These are phyloP conservation scores for Tolypocladium endophyticum DNA, from an alignment of 2,329 filamentous ascomycete species.

Conservation along the genomic window DNA sequence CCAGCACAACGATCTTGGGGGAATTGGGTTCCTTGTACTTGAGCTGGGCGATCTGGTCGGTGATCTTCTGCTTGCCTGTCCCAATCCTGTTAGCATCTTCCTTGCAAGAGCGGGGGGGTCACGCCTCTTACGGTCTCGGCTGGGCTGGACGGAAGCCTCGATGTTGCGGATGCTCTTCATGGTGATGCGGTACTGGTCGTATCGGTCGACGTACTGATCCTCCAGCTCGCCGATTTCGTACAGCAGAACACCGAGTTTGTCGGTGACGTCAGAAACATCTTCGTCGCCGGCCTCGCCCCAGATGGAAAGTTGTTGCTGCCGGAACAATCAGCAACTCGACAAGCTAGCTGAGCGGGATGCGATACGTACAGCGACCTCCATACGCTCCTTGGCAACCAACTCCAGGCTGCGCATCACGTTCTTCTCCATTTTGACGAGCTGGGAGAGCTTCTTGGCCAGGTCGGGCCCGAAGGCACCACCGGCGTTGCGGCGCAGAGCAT, in stretches of 20 bases:
- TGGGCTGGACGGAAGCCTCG: slow-evolving; percentile 94
- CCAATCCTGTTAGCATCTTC: not conserved
- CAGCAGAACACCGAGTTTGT: slow-evolving; percentile 94
- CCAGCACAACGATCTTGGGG: slow-evolving; percentile 91
- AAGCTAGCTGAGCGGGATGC: too few species aligned
- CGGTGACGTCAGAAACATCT: slow-evolving; percentile 96
- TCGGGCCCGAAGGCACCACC: slow-evolving; percentile 74
- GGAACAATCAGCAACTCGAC: not conserved
- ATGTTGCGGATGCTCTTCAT: slow-evolving; percentile 99
- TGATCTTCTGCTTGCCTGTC: slow-evolving; percentile 95
- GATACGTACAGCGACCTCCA: slow-evolving; percentile 86
- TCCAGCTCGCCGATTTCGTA: slow-evolving; percentile 98
- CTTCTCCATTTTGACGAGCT: slow-evolving; percentile 99
- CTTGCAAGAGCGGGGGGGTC: not conserved
- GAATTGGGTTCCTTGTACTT: slow-evolving; percentile 99
- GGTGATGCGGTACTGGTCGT: slow-evolving; percentile 97
- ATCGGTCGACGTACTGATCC: slow-evolving; percentile 96
- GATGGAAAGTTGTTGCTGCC: slow-evolving; percentile 92
- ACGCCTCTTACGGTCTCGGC: slow-evolving; percentile 70
- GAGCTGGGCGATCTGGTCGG: slow-evolving; percentile 93
- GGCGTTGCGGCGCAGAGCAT: slow-evolving; percentile 61
- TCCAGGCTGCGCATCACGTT: slow-evolving; percentile 99
- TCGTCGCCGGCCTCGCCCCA: slow-evolving; percentile 96
- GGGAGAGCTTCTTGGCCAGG: slow-evolving; percentile 92
- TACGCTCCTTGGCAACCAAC: slow-evolving; percentile 85